Base-by-base conservation (phyloP, 495 filamentous ascomycete genomes). In the Alectoria sarmentosa region DNA sequence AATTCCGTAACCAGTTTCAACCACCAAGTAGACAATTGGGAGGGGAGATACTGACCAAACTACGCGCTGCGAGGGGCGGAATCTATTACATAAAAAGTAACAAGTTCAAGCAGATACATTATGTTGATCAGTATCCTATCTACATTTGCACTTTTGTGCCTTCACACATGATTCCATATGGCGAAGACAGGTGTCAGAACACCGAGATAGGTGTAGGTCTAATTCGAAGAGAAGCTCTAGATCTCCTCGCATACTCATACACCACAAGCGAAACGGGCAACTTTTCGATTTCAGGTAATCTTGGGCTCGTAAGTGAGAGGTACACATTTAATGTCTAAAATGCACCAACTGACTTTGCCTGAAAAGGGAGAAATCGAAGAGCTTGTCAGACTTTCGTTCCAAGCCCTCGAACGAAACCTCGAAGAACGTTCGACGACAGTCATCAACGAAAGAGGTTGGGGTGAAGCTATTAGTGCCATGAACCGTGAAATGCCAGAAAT, bases 351-450 rank as follows among this genome's bases (percentile, higher is more conserved):
- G 37, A 58, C 30, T 3, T 58, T 58, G 36, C 36, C 32, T n/a
- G 46, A 36, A 36, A 58, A 58, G 55, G n/a, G n/a, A 2, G 55
- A 58, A 36, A 58, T 58, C 32, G 55, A 58, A 37, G 55, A 58
- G 14, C 55, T 58, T 7, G 55, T 58, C 55, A 19, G 30, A 58
- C 30, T 58, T 58, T 58, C 55, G 7, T 58, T n/a, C 6, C 55
- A 58, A 37, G 55, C 55, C 32, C 17, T 21, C n/a, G 30, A 36
- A 21, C 57, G 57, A 5, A 23, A 26, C 17, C 57, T 59, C 10
- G 57, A 39, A 30, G 57, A 59, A 21, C 57, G 57, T 19, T 59
- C 57, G 14, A 37, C 14, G 7, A 39, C 5, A 38, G 1, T 59
- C 3, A 59, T 59, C 21, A 28, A 59, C 23, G 38, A 59, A 26